Base-by-base conservation (phyloP, 768 basidiomycete genomes). In the Agaricus bisporus region DNA sequence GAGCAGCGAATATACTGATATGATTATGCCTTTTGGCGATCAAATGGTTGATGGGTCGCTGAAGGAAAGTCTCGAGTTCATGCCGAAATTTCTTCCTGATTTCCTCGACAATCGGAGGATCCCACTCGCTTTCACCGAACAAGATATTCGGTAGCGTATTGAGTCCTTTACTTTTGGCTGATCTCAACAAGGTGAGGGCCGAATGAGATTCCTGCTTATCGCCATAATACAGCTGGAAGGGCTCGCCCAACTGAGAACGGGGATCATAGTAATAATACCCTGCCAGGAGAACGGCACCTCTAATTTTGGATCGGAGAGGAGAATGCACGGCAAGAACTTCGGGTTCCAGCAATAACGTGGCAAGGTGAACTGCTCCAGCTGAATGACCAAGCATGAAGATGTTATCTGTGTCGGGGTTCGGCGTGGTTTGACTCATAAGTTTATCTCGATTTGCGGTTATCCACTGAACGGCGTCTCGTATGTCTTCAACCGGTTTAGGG, bases 391-490 rank as follows among this genome's bases (percentile, higher is more conserved):
- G 67, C 38, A 86, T 44, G 60, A 77, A 77, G 37, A 83, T 62
- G 12, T 59, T 62, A 5, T 72, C 62, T 8, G 68, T 60, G 59
- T 81, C 77, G 0, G 78, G 70, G 20, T 61, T 59, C 1, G 70
- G 66, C 29, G 66, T 66, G 10, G 58, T 60, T 0, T 64, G 44
- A 18, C 62, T 59, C 5, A 56, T 59, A 10, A 76, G 66, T 11
- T 63, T 29, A 10, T 67, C 58, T 0, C 66, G 51, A 53, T 83
- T 64, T 26, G 70, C 38, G 51, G 77, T 58, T 20, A 74, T 66
- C 82, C 83, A 87, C 20, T 70, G 59, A 11, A 84, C 59, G 8
- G 85, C 83, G 56, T 86, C 82, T 8, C 77, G 78, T 6, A 86
- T 61, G 60, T 86, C 85, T 58, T 81, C 73, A 0, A 74, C 75